A percentile compares a stretch with the other conserved stretches of the same genome.
These are phyloP conservation scores for Exserohilum turcica DNA, from an alignment of 2,329 filamentous ascomycete species.

Conservation along the genomic window DNA sequence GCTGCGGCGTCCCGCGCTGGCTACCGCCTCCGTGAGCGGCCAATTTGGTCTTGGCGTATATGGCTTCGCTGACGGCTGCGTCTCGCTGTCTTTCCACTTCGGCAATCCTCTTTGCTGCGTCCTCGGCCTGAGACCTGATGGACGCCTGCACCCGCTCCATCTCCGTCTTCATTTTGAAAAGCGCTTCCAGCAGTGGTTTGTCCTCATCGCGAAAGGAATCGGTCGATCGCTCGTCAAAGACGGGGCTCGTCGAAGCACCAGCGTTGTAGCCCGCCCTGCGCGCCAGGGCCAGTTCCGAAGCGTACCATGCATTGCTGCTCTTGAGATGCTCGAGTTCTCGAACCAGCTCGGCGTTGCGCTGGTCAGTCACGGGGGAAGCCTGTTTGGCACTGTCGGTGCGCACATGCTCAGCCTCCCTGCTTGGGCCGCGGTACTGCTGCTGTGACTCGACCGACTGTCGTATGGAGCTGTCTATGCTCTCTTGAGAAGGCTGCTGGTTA, in stretches of 20 bases:
- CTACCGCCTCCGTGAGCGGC: constrained; percentile 77
- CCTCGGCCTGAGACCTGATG: constrained; percentile 83
- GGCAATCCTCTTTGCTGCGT: constrained; percentile 86
- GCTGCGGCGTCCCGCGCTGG: constrained; percentile 61
- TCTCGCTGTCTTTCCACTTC: constrained; percentile 95
- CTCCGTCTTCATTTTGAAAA: constrained; percentile 88
- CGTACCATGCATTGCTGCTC: constrained; percentile 94
- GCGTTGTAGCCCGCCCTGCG: constrained; percentile 86
- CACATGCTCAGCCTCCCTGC: constrained; percentile 44
- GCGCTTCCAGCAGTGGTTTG: constrained; percentile 85
- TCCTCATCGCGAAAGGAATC: constrained; percentile 92
- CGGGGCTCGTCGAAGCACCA: constrained; percentile 70
- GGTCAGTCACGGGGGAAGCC: constrained; percentile 64
- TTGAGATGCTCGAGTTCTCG: constrained; percentile 86
- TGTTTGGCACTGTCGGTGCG: constrained; percentile 65
- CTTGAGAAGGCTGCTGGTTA: constrained; percentile 66
- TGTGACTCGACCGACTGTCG: constrained; percentile 42
- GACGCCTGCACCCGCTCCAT: constrained; percentile 86
- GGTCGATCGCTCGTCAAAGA: constrained; percentile 74
- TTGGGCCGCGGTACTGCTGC: constrained; percentile 37
- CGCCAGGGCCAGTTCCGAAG: constrained; percentile 89
- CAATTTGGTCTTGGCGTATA: constrained; percentile 91
- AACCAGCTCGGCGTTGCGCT: constrained; percentile 72
- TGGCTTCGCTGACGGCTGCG: constrained; percentile 89
- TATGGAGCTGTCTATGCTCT: constrained; percentile 51